Base-by-base conservation (phyloP, 441 rosid species). In the Codiaeum variegatum region DNA sequence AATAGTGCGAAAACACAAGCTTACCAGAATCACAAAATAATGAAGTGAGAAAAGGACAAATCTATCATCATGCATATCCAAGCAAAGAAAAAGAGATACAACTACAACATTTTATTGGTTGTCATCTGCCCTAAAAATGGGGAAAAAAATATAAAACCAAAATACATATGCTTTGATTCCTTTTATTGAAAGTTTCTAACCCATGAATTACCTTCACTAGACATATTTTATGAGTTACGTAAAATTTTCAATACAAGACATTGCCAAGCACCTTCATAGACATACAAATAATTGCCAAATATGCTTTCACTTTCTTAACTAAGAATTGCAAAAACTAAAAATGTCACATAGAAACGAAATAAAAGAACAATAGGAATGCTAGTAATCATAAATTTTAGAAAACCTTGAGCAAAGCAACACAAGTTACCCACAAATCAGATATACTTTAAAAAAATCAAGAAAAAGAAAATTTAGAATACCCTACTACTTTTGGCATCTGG, bases 21-120 rank as follows among this genome's bases (percentile, higher is more conserved):
- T 51, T 21, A 8, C 59, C 29, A 54, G 15, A 11, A 5, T 55
- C 73, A 72, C 34, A 34, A 49, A 69, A 21, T 31, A 62, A 75
- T 68, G 76, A 77, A 77, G 58, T 32, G 9, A 51, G 18, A 62
- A 9, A 49, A 54, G 32, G 49, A 26, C 46, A 51, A 13, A 73
- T 56, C 61, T 42, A 9, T 12, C 16, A 36, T 3, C 47, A 26
- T 18, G 49, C 44, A 54, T 38, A 62, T 34, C 15, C 23, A 49
- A 51, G 49, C 46, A 52, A 34, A n/a, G 0, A 61, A 52, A 49
- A 49, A 0, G n/a, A n/a, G n/a, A 42, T n/a, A 59, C 62, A 19
- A 58, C 19, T 58, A 32, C 32, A 34, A 32, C 49, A 38, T 18
- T 55, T 7, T 15, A 56, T 16, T 69, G 4, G 40, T 1, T 16